Evolutionary conservation across 1,284 basidiomycete species (phyloP).

Genomic region (Austropuccinia psidii): DNA sequence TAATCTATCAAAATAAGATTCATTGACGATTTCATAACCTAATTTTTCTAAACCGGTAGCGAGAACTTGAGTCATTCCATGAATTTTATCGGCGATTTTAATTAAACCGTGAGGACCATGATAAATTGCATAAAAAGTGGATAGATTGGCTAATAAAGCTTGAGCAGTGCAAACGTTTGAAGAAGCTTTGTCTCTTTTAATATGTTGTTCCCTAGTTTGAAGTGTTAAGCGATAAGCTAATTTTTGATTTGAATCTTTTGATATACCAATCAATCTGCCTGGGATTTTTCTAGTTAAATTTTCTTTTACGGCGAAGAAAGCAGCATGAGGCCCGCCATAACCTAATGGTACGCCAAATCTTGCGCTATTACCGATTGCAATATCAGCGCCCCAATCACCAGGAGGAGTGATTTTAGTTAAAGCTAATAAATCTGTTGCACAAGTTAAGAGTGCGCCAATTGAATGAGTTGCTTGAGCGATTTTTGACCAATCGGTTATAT

Average conservation of each 20-base stretch:
- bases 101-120: slow-evolving; percentile 82
- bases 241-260: slow-evolving; percentile 72
- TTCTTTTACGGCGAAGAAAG: slow-evolving; percentile 91
- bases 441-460: slow-evolving; percentile 69
- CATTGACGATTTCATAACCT: slow-evolving; percentile 59
- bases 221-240: slow-evolving; percentile 86
- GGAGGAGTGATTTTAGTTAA: slow-evolving; percentile 89
- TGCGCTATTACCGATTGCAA: slow-evolving; percentile 88
- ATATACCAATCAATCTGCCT: slow-evolving; percentile 82
- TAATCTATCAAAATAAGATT: slow-evolving; percentile 81
- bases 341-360: slow-evolving; percentile 88
- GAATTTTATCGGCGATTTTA: slow-evolving; percentile 80
- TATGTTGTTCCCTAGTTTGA: slow-evolving; percentile 57
- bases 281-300: slow-evolving; percentile 95
- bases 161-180: slow-evolving; percentile 54
- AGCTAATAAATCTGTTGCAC: slow-evolving; percentile 85
- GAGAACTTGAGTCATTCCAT: slow-evolving; percentile 76
- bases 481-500: slow-evolving; percentile 65
- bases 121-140: slow-evolving; percentile 94
- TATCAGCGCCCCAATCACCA: slow-evolving; percentile 97
- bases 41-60: slow-evolving; percentile 61
- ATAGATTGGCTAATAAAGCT: slow-evolving; percentile 91
- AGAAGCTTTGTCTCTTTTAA: slow-evolving; percentile 47
- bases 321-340: slow-evolving; percentile 85
- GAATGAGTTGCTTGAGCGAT: slow-evolving; percentile 66